Evolutionary conservation across 2,329 filamentous ascomycete genomes (phyloP), one percentile per base, ranked within the genome.

Genomic region (Phialocephala sp.): DNA sequence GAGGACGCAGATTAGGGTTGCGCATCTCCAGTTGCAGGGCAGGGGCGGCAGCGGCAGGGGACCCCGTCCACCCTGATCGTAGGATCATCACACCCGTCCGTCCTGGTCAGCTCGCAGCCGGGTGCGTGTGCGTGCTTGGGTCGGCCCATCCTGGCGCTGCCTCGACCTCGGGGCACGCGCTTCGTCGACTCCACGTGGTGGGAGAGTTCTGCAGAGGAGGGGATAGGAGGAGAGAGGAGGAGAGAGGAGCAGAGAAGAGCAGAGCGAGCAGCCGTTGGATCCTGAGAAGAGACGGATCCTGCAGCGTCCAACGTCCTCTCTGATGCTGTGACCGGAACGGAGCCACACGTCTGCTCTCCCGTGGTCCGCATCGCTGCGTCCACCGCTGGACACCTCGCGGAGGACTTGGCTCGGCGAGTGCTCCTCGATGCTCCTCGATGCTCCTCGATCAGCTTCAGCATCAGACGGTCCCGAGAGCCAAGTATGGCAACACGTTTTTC

Each of bases 61-160:
- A 24, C 20, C 45, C 50, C 1, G 11, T 41, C 11, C 11, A 41
- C 2, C 35, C 50, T 35, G 50, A 54, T 32, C 50, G 50, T 32
- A 54, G 50, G 50, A 54, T 54, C 50, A 54, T 18, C 50, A 54
- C 50, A 54, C 18, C 50, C 27, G 24, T n/a, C 50, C 6, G 20
- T 27, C 50, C 47, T 32, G 2, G 24, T 54, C 24, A 50, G 24
- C 27, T 27, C 50, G 18, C 22, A 54, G 15, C 15, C 50, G 14
- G 50, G 24, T 32, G 12, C 24, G 3, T 32, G 3, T 32, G 27
- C 27, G 18, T 54, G 11, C 24, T 35, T 18, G 50, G 50, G 50
- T 15, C 50, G 50, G 3, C 45, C n/a, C 20, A 32, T 32, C 27
- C 27, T 32, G 27, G 27, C 27, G 27, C 27, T 32, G 3, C 27